Evolutionary conservation across 768 basidiomycete species (phyloP), one percentile per base, ranked within the genome.

Genomic region (Naganishia antarctica): DNA sequence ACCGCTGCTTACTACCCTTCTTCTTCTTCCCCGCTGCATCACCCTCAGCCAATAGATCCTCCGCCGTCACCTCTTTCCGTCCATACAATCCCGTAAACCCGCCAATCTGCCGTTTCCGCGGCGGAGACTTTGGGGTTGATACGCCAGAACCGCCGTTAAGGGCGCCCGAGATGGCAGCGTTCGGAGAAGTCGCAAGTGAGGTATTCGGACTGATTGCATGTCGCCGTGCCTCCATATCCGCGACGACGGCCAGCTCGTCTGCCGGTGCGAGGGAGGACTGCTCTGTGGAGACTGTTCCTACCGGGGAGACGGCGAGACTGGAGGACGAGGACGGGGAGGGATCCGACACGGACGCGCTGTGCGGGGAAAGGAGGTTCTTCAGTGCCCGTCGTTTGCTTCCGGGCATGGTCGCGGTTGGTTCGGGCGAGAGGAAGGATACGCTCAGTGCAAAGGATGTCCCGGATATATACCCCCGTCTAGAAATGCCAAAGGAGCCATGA

Each of bases 1-100:
- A 78, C 48, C 72, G 64, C 61, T 78, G 76, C 57, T 71, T 74
- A 59, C 72, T 74, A 49, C 63, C 66, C 68, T 78, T 78, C 70
- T 78, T 78, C 71, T 71, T 75, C 49, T 58, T 66, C 25, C 44
- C 51, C 32, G 62, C 64, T 6, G 48, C 63, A 31, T 13, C 45
- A 4, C 48, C 49, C 13, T 44, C 65, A 31, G 4, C 69, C 63
- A 60, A 61, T 64, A 69, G 61, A 50, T 37, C 67, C 58, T 51
- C 69, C 59, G 58, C 65, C 53, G 62, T 50, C 29, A 61, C 37
- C 48, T 32, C 50, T 34, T 41, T 32, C 7, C 53, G 53, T 16
- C 28, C 15, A 40, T 57, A 57, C 53, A 57, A 26, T 4, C 53
- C 53, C 2, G n/a, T 34, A 29, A 57, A 57, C 15, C 53, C 53